Evolutionary conservation across 371 early-diverging fungal species (phyloP), one percentile per base, ranked within the genome.

Genomic region (Mycotypha africana): DNA sequence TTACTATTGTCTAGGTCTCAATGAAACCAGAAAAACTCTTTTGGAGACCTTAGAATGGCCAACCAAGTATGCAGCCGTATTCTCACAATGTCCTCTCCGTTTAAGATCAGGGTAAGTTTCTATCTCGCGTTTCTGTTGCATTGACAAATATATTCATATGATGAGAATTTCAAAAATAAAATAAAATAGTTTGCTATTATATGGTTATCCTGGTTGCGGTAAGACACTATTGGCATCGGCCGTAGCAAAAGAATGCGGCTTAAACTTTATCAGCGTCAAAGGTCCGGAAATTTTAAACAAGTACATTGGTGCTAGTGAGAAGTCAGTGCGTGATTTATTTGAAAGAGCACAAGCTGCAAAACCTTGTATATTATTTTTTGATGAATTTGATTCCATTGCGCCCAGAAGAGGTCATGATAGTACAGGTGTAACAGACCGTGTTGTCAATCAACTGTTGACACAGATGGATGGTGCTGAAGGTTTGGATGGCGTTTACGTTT

Each of bases 371-470:
- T 62, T 95, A 25, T 93, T 95, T 62, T 97, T 97, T 76, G 99
- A 98, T 68, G 99, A 98, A 64, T 95, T 98, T 74, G 99, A 98
- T 68, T 85, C 94, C 14, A 85, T 98, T 58, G 95, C 95, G 0
- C 89, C 91, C 26, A 67, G 88, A 49, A 78, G 91, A 78, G 93
- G 92, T 11, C 90, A 89, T 42, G 93, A 93, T 55, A 88, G 89
- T 49, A 90, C 92, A 3, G 93, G 93, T 58, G 93, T 93, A 8
- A 93, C 94, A 3, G 92, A 93, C 60, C 79, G 95, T 42, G 90
- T 97, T 3, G 96, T 98, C 26, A 98, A 98, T 62, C 95, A 95
- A 67, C 78, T 98, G 76, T 61, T 98, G 42, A 95, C 95, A 2
- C 85, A 91, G 51, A 88, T 98, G 89, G 98, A 98, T 71, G 98